Conservation (phyloP, 2,329 filamentous ascomycete species). For the Atkinsonella hypoxylon region DNA sequence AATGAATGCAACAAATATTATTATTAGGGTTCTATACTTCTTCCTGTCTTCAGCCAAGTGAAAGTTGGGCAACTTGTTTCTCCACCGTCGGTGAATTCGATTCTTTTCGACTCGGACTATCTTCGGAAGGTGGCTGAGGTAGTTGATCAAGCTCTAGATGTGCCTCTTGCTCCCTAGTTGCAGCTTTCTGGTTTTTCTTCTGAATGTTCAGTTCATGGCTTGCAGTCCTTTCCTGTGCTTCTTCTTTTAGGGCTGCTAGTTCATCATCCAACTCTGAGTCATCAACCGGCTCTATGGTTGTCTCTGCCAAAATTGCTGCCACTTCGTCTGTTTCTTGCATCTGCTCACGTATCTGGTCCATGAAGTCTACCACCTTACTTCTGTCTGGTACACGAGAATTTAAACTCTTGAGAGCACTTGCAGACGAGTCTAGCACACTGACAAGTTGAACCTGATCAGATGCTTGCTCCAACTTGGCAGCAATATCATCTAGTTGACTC, state of each 20-base stretch:
- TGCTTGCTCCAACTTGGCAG: conserved; percentile 74
- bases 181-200: conserved; percentile 28
- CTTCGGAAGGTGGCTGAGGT: conserved; percentile 24
- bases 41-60: conserved; percentile 2
- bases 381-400: conserved; percentile 68
- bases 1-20: not conserved
- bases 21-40: not conserved
- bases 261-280: conserved; percentile 82
- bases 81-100: conserved; percentile 23
- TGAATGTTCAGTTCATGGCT: conserved; percentile 31
- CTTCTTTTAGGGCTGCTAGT: conserved; percentile 60
- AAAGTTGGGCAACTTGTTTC: conserved; percentile 23
- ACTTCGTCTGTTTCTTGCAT: conserved; percentile 78
- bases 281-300: conserved; percentile 45
- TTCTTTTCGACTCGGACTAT: conserved; percentile 22
- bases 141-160: conserved; percentile 42
- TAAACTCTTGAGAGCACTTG: conserved; percentile 57
- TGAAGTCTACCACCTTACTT: conserved; percentile 62
- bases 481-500: conserved; percentile 71
- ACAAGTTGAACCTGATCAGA: conserved; percentile 76
- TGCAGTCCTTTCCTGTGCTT: conserved; percentile 39
- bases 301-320: conserved; percentile 60
- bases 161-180: conserved; percentile 35
- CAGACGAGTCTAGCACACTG: conserved; percentile 67
- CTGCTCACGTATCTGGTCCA: conserved; percentile 65